Evolutionary conservation across 805 yeast genomes (phyloP), one percentile per base, ranked within the genome.

Genomic region (Hanseniaspora lindneri): DNA sequence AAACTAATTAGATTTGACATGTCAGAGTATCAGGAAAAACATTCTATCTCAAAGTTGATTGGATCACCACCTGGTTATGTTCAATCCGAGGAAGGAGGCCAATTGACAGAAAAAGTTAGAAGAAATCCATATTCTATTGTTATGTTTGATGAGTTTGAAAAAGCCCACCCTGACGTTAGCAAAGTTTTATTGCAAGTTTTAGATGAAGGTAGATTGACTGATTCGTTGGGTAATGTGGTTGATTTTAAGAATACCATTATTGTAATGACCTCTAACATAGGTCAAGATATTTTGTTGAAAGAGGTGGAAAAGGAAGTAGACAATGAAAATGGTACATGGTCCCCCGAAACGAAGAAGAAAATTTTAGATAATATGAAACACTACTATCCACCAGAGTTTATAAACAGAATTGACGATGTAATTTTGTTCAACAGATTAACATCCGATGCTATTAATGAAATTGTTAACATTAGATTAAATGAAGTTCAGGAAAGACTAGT

Each of bases 31-130:
- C 97, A 89, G 66, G 98, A 89, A 61, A 83, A 83, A 61, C 96
- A 87, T 65, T 74, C 95, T 0, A 79, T 92, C 6, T 81, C 95
- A 39, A 76, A 96, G 54, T 73, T 89, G 54, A 87, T 89, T 56
- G 98, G 98, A 44, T 92, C 97, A 0, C 98, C 98, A 4, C 98
- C 98, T 27, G 96, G 97, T 7, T 89, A 89, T 62, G 96, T 89
- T 20, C 92, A 96, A 47, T 88, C 87, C 66, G 98, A 89, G 60
- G 69, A 76, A 34, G 83, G 87, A 61, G 98, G 98, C 44, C 97
- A 92, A 65, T 71, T 92, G 54, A 92, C 98, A 1, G 97, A 92
- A 64, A 95, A 95, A 5, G 94, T 92, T 9, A 76, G 96, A 60
- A 75, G 97, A 58, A 88, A 87, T 59, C 98, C 98, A 8, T 89